Evolutionary conservation across 495 filamentous ascomycete genomes (phyloP).

Genomic region (Staphylotrichum tortipilum): DNA sequence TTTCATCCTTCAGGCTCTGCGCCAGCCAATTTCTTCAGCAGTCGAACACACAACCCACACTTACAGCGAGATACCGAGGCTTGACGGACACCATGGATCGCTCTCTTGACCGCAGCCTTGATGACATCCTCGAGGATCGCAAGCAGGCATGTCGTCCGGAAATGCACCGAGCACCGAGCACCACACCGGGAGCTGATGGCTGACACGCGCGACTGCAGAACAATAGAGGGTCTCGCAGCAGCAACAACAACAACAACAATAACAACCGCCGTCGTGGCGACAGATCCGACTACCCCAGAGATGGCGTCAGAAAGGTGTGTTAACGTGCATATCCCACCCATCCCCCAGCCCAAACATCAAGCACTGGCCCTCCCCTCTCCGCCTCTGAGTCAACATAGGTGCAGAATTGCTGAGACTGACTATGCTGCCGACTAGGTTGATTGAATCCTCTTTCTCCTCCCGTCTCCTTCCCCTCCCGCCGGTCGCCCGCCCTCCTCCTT

Average conservation of each 20-base stretch:
- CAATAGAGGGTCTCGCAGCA: conserved; percentile 15
- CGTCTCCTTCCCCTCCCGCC: conserved; percentile 12
- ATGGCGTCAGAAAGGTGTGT: conserved; percentile 75
- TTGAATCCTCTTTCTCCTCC: conserved; percentile 19
- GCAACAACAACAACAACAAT: too few species aligned
- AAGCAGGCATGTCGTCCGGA: conserved; percentile 46
- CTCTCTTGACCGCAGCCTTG: conserved; percentile 65
- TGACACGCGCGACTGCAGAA: conserved; percentile 12
- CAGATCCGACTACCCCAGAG: conserved; percentile 54
- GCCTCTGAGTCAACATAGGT: neutral
- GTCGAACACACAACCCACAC: neutral
- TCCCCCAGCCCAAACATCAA: too few species aligned
- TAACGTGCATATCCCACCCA: neutral
- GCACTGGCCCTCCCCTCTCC: neutral
- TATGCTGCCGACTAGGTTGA: conserved; percentile 23
- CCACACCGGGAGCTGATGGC: too few species aligned
- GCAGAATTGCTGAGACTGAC: conserved; percentile 5
- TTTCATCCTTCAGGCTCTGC: too few species aligned
- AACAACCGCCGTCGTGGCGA: conserved; percentile 46
- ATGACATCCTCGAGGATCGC: conserved; percentile 77
- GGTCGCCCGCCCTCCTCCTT: conserved; percentile 7
- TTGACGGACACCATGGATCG: conserved; percentile 10
- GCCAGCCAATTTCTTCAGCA: too few species aligned
- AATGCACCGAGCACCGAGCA: neutral
- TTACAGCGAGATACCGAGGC: neutral